phyloP scores from a whole-genome alignment of 2,329 filamentous ascomycete species.

The Pyricularia pennisetigena region DNA sequence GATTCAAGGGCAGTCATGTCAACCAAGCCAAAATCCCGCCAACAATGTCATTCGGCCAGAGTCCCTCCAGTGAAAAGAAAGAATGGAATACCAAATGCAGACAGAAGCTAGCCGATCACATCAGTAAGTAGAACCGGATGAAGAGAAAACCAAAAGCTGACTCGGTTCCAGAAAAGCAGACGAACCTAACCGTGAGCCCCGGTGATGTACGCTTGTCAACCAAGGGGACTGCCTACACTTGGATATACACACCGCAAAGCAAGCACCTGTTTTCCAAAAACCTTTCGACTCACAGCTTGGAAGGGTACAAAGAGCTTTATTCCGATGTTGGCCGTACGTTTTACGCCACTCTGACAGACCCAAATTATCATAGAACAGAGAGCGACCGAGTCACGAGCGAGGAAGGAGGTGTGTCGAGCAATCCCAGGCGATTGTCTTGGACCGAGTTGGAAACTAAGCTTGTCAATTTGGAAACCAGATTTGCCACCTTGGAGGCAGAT shows the following conservation, averaged over 20 bases:
- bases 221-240: background rate
- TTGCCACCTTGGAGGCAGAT: background rate
- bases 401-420: background rate
- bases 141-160: background rate
- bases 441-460: background rate
- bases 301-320: background rate
- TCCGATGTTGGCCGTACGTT: background rate
- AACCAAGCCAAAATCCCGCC: background rate
- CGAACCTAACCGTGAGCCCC: background rate
- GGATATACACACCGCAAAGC: background rate
- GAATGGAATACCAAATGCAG: background rate
- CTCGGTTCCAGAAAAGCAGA: background rate
- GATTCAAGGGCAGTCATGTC: background rate
- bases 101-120: background rate
- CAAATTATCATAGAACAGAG: background rate
- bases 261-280: slow-evolving; percentile 1
- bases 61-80: background rate
- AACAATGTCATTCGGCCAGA: background rate
- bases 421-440: background rate
- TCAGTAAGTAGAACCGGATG: background rate
- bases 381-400: background rate
- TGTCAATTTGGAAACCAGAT: background rate
- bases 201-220: background rate
- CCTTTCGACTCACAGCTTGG: background rate
- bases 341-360: background rate